phyloP scores from a whole-genome alignment of 306 rosid species.

The Glycyrrhiza uralensis region DNA sequence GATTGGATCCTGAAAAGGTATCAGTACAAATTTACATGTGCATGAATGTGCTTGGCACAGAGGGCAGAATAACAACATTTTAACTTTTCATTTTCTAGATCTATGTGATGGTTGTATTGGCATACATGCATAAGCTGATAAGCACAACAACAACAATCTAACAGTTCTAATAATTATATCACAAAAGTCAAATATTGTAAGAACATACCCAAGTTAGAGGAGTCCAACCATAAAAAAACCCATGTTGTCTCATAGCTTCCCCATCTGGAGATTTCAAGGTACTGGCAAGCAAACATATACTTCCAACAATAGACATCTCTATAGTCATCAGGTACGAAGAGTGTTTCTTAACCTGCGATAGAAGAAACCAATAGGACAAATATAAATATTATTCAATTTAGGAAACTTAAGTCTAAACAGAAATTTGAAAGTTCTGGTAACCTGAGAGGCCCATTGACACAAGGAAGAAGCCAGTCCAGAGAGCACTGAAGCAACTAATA shows the following conservation, averaged over 20 bases:
- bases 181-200: slow-evolving; percentile 17
- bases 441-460: slow-evolving; percentile 99
- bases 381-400: not conserved
- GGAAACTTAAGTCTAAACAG: not conserved
- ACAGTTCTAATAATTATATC: not conserved
- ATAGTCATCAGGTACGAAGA: slow-evolving; percentile 94
- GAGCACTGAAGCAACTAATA: slow-evolving; percentile 86
- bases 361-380: slow-evolving; percentile 19
- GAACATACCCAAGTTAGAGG: slow-evolving; percentile 67
- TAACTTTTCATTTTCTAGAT: slow-evolving; percentile 8
- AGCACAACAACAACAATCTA: not conserved
- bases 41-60: not conserved
- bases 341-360: slow-evolving; percentile 84
- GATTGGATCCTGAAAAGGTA: not conserved
- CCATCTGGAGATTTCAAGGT: slow-evolving; percentile 93
- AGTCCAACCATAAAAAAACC: slow-evolving; percentile 90
- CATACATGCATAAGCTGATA: slow-evolving; percentile 13
- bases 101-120: not conserved
- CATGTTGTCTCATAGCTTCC: slow-evolving; percentile 66
- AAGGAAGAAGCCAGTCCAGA: slow-evolving; percentile 93
- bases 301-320: slow-evolving; percentile 93
- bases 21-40: not conserved
- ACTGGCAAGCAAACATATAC: slow-evolving; percentile 73
- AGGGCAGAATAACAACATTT: not conserved
- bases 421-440: slow-evolving; percentile 33